Conservation (phyloP, 2,329 filamentous ascomycete genomes). For the Exophiala aquamarina region DNA sequence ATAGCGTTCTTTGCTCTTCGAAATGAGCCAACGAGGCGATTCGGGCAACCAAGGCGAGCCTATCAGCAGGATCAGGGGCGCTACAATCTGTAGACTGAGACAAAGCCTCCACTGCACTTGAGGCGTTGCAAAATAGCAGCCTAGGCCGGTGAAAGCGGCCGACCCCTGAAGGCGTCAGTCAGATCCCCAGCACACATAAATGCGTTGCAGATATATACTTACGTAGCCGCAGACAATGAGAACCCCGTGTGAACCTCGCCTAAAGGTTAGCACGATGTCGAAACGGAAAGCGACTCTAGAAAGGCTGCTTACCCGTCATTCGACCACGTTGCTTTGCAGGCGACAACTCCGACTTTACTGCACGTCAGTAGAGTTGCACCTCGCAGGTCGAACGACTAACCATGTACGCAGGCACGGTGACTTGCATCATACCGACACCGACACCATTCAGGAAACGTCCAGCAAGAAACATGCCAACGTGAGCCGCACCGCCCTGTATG, state of each 20-base stretch:
- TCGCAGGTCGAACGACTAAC: slow-evolving; percentile 7
- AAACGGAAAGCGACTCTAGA: neutral
- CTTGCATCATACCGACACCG: slow-evolving; percentile 37
- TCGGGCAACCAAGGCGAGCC: slow-evolving; percentile 39
- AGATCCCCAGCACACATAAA: neutral
- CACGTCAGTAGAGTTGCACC: slow-evolving; percentile 5
- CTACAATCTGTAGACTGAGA: slow-evolving; percentile 37
- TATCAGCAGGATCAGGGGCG: slow-evolving; percentile 40
- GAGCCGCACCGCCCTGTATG: slow-evolving; percentile 18
- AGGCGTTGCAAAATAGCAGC: slow-evolving; percentile 11
- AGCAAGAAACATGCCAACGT: slow-evolving; percentile 40
- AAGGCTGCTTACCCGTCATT: slow-evolving; percentile 10
- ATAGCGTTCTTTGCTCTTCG: slow-evolving; percentile 41
- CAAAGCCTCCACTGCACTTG: slow-evolving; percentile 15
- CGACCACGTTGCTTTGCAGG: slow-evolving; percentile 16
- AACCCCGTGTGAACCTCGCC: slow-evolving; percentile 9
- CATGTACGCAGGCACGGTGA: slow-evolving; percentile 28
- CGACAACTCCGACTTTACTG: slow-evolving; percentile 12
- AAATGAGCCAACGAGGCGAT: slow-evolving; percentile 45
- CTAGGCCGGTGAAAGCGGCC: slow-evolving; percentile 12
- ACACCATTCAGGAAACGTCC: slow-evolving; percentile 40
- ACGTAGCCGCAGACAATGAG: slow-evolving; percentile 14
- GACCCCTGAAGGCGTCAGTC: slow-evolving; percentile 3
- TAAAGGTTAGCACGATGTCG: neutral
- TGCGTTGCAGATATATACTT: slow-evolving; percentile 3